Conservation (phyloP, 169 alveolate genomes). For the Cytauxzoon felis region DNA sequence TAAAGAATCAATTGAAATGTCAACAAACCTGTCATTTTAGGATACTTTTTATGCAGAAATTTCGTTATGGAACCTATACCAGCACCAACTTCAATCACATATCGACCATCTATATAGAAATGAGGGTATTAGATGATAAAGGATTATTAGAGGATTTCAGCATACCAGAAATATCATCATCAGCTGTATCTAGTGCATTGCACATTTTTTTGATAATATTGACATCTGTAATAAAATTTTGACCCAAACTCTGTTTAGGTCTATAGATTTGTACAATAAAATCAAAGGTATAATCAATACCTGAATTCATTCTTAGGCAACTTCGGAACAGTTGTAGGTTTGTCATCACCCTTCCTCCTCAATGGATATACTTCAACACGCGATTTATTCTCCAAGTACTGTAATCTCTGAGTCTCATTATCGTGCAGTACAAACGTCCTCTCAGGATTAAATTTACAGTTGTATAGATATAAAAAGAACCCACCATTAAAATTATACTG, state of each 20-base stretch:
- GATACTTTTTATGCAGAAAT: slow-evolving; percentile 63
- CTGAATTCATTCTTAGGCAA: slow-evolving; percentile 56
- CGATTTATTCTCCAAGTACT: slow-evolving; percentile 26
- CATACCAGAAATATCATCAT: background rate
- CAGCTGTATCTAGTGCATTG: slow-evolving; percentile 1
- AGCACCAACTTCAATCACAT: slow-evolving; percentile 79
- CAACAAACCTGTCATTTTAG: slow-evolving; percentile 69
- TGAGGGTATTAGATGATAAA: slow-evolving; percentile 9
- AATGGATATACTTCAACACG: slow-evolving; percentile 43
- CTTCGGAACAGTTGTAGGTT: slow-evolving; percentile 19
- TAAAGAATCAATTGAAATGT: background rate
- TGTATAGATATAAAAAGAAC: no score
- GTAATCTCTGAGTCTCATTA: slow-evolving; percentile 5
- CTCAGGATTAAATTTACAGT: no score
- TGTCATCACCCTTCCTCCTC: slow-evolving; percentile 11
- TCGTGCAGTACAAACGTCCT: no score
- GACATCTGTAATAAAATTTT: slow-evolving; percentile 75
- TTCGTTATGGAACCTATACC: slow-evolving; percentile 81
- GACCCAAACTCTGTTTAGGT: slow-evolving; percentile 82
- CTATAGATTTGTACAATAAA: slow-evolving; percentile 20
- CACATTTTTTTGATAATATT: slow-evolving; percentile 64
- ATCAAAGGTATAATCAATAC: background rate
- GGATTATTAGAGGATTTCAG: background rate
- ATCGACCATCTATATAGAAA: slow-evolving; percentile 47
- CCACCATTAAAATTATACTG: no score